Evolutionary conservation across 2,329 filamentous ascomycete species (phyloP).

Genomic region (Sarocladium brachiariae): DNA sequence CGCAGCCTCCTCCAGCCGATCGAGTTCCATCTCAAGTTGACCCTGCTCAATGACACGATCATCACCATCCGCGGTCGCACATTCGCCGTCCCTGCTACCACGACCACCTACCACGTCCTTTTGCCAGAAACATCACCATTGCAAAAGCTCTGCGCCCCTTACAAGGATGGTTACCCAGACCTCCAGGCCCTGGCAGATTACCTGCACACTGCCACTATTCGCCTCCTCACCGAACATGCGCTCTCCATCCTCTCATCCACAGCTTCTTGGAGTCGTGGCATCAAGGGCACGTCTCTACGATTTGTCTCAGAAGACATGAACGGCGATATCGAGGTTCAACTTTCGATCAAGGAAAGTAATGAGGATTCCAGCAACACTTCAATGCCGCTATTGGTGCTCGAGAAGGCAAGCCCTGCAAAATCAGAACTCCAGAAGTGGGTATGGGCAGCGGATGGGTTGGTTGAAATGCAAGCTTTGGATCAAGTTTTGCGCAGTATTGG

Average conservation of each 20-base stretch:
- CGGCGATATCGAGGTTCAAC: slow-evolving; percentile 22
- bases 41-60: slow-evolving; percentile 35
- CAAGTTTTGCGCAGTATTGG: background rate
- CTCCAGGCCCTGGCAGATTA: slow-evolving; percentile 39
- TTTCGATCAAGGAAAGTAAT: slow-evolving; percentile 21
- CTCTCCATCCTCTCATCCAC: slow-evolving; percentile 18
- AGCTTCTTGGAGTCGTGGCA: slow-evolving; percentile 4
- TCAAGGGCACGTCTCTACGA: slow-evolving; percentile 26
- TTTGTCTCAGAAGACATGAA: slow-evolving; percentile 19
- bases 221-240: slow-evolving; percentile 30
- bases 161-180: slow-evolving; percentile 36
- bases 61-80: slow-evolving; percentile 39
- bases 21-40: slow-evolving; percentile 35
- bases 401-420: slow-evolving; percentile 15
- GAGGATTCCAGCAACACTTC: slow-evolving; percentile 7
- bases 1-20: slow-evolving; percentile 35
- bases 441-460: slow-evolving; percentile 19
- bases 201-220: slow-evolving; percentile 35
- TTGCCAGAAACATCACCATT: slow-evolving; percentile 31
- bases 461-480: slow-evolving; percentile 11
- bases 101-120: slow-evolving; percentile 39
- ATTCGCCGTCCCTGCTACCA: slow-evolving; percentile 33
- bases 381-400: background rate
- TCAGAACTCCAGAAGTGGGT: slow-evolving; percentile 20
- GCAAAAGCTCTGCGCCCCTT: slow-evolving; percentile 34